Base-by-base conservation (phyloP, 2,329 filamentous ascomycete genomes). In the Paracorniculantispora psalliotae region DNA sequence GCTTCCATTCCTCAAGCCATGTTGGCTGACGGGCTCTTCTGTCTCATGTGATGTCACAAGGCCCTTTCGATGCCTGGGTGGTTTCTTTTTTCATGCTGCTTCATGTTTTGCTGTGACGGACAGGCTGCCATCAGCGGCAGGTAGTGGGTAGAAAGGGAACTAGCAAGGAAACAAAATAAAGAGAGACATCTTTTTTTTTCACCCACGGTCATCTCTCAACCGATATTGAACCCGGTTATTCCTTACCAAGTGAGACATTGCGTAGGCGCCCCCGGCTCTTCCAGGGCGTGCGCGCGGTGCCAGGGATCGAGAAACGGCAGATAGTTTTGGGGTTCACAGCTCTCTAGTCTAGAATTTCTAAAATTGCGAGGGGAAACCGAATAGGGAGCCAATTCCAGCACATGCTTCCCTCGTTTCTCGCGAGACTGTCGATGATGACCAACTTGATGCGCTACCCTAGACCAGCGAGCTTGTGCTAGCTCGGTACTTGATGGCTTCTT, bases 271-370 rank as follows among this genome's bases (percentile, higher is more conserved):
- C 10, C 74, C 71, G 61, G 78, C 73, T 46, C 84, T 84, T 84
- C 84, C 86, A 54, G 84, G 85, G 68, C 83, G n/a, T n/a, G n/a
- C n/a, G n/a, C n/a, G 86, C 63, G 79, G 76, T 12, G 82, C 69
- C 23, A 82, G 65, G 37, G 73, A 77, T 59, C 78, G 81, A 35
- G 35, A 58, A 35, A 43, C 28, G 25, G 44, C 56, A 35, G 30
- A 33, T 44, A 19, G 58, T 60, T 46, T n/a, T n/a, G n/a, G 57
- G 58, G 43, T 41, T 60, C 19, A 37, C 15, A 21, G 23, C 25
- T 26, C 19, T 30, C 4, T 19, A 33, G 17, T n/a, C 5, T 10
- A 13, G 21, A 21, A 21, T 15, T 19, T 43, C 6, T 43, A 13
- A 4, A 5, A n/a, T 39, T 26, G 30, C 9, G 28, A 50, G 28